These are phyloP conservation scores for Elsinoe fawcettii DNA, from an alignment of 2,329 filamentous ascomycete species.

Conservation along the genomic window DNA sequence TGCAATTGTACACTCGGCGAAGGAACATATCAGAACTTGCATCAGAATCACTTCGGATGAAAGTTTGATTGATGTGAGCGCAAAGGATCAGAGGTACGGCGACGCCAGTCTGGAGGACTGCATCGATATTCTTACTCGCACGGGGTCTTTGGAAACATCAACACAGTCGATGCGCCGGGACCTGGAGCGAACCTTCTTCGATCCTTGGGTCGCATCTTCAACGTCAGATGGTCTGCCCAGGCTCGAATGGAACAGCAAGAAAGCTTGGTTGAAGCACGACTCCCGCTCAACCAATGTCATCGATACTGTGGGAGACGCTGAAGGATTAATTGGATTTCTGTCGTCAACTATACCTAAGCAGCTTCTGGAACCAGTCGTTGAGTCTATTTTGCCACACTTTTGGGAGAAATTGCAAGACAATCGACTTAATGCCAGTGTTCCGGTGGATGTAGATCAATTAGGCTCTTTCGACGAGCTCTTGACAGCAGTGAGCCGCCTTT, in stretches of 20 bases:
- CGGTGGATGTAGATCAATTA: constrained; percentile 65
- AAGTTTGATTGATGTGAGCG: background rate
- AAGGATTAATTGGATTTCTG: constrained; percentile 44
- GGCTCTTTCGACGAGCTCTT: constrained; percentile 58
- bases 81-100: background rate
- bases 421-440: constrained; percentile 72
- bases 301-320: constrained; percentile 38
- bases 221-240: background rate
- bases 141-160: background rate
- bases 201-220: background rate
- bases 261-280: constrained; percentile 3
- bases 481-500: constrained; percentile 55
- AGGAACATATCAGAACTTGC: background rate
- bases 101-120: constrained; percentile 37
- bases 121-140: background rate
- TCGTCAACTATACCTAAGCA: constrained; percentile 42
- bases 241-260: background rate
- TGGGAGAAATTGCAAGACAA: constrained; percentile 59
- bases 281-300: background rate
- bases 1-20: background rate
- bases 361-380: constrained; percentile 51
- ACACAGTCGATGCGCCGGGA: background rate
- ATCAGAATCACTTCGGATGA: background rate
- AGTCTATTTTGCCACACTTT: constrained; percentile 62
- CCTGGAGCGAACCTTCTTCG: constrained; percentile 5